phyloP scores from a whole-genome alignment of 805 yeast species.

The Suhomyces canberraensis region DNA sequence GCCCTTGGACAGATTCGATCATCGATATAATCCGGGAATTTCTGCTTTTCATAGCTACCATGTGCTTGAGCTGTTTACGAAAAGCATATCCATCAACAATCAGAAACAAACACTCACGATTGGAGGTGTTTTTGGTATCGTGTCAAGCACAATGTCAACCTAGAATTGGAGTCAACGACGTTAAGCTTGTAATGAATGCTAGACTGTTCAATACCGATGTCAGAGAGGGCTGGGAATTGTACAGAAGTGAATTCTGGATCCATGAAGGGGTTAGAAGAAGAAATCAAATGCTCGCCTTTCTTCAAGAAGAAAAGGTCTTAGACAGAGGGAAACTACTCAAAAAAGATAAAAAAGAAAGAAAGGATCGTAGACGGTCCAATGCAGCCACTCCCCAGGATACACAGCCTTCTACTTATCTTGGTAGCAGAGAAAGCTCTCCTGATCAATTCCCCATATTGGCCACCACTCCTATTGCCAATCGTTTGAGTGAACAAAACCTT shows the following conservation, averaged over 20 bases:
- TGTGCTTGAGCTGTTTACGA: conserved; percentile 30
- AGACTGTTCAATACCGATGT: conserved; percentile 77
- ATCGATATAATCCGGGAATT: conserved; percentile 38
- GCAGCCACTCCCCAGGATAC: background rate
- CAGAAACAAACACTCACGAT: conserved; percentile 27
- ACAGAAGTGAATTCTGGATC: conserved; percentile 91
- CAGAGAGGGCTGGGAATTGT: conserved; percentile 93
- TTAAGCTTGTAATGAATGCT: conserved; percentile 77
- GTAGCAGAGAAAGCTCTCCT: background rate
- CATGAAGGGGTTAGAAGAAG: conserved; percentile 70
- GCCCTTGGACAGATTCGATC: conserved; percentile 29
- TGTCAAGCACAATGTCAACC: conserved; percentile 52
- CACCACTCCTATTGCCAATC: conserved; percentile 8
- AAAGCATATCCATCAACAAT: conserved; percentile 31
- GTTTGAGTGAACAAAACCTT: conserved; percentile 19
- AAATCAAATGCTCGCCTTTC: conserved; percentile 31
- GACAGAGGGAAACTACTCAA: conserved; percentile 29
- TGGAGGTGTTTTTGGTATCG: conserved; percentile 38
- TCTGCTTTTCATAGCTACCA: conserved; percentile 26
- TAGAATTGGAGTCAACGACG: conserved; percentile 66
- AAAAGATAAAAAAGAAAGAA: conserved; percentile 39
- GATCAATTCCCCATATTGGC: conserved; percentile 3
- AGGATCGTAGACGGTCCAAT: conserved; percentile 18
- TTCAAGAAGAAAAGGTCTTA: conserved; percentile 11
- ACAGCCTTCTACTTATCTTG: background rate